Percentiles rank a stretch among this genome's conserved stretches.
Conservation (phyloP, 495 filamentous ascomycete genomes). For the Penicillium waksmanii region DNA sequence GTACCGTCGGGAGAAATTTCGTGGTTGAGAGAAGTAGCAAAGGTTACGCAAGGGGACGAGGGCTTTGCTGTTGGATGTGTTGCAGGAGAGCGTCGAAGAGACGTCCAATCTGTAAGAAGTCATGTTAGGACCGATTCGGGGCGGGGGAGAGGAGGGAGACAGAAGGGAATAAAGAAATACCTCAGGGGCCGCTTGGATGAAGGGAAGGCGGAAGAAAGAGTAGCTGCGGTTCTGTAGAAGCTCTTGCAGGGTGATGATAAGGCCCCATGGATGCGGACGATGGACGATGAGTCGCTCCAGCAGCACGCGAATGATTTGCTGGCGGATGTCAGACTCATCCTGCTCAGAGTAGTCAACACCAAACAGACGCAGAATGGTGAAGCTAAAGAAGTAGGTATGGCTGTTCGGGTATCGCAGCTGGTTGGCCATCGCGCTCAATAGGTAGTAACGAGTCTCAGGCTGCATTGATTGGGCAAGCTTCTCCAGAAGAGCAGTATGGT, state of each 20-base stretch:
- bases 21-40: slow-evolving; percentile 12
- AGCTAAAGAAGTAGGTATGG: slow-evolving; percentile 91
- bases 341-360: slow-evolving; percentile 75
- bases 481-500: slow-evolving; percentile 75
- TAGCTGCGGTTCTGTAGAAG: slow-evolving; percentile 87
- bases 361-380: slow-evolving; percentile 85
- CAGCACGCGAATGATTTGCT: slow-evolving; percentile 86
- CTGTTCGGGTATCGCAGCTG: slow-evolving; percentile 89
- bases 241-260: slow-evolving; percentile 89
- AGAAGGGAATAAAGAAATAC: slow-evolving; percentile 48
- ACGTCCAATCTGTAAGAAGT: slow-evolving; percentile 47
- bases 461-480: slow-evolving; percentile 72
- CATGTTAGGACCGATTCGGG: not conserved
- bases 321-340: slow-evolving; percentile 78
- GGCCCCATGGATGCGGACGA: slow-evolving; percentile 94
- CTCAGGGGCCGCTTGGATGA: slow-evolving; percentile 85
- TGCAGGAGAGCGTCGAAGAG: slow-evolving; percentile 54
- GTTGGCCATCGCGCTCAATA: slow-evolving; percentile 83
- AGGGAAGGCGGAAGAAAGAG: slow-evolving; percentile 88
- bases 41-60: slow-evolving; percentile 43
- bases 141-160: not conserved
- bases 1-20: slow-evolving; percentile 13
- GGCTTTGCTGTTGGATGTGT: slow-evolving; percentile 56
- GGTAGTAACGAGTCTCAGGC: slow-evolving; percentile 81
- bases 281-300: slow-evolving; percentile 86